phyloP scores from a whole-genome alignment of 2,329 filamentous ascomycete genomes.

The Bipolaris bicolor region DNA sequence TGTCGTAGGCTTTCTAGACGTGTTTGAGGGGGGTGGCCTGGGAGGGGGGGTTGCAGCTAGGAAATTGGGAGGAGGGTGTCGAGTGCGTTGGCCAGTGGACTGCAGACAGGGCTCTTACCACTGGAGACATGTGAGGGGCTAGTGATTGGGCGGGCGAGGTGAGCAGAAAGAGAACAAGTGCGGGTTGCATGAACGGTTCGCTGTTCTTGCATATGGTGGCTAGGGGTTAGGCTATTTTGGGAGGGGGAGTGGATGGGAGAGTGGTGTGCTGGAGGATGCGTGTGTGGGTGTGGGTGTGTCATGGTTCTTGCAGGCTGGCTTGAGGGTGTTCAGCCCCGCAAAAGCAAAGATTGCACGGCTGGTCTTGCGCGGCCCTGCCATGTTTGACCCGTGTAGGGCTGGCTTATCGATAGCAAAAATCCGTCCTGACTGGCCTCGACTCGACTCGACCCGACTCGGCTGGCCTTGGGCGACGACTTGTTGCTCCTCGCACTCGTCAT shows the following conservation, averaged over 20 bases:
- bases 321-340: constrained; percentile 22
- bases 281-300: constrained; percentile 6
- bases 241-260: not conserved
- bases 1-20: not conserved
- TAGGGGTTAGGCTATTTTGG: constrained; percentile 16
- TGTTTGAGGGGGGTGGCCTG: not conserved
- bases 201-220: constrained; percentile 14
- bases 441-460: too few species aligned
- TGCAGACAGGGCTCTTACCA: constrained; percentile 9
- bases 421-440: too few species aligned
- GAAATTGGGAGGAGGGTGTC: constrained; percentile 21
- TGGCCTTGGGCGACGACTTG: too few species aligned
- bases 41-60: not conserved
- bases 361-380: not conserved
- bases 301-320: constrained; percentile 24
- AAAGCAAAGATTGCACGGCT: constrained; percentile 10
- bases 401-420: constrained; percentile 13
- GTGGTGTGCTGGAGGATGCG: too few species aligned
- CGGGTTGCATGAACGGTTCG: constrained; percentile 33
- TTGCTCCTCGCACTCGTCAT: not conserved
- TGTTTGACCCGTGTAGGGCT: constrained; percentile 4
- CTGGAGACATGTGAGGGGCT: constrained; percentile 26
- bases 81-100: constrained; percentile 25
- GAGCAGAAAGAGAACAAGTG: constrained; percentile 1
- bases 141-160: constrained; percentile 15